Conservation (phyloP, 228 moss, liverwort and hornwort species). For the Sphagnum fallax region DNA sequence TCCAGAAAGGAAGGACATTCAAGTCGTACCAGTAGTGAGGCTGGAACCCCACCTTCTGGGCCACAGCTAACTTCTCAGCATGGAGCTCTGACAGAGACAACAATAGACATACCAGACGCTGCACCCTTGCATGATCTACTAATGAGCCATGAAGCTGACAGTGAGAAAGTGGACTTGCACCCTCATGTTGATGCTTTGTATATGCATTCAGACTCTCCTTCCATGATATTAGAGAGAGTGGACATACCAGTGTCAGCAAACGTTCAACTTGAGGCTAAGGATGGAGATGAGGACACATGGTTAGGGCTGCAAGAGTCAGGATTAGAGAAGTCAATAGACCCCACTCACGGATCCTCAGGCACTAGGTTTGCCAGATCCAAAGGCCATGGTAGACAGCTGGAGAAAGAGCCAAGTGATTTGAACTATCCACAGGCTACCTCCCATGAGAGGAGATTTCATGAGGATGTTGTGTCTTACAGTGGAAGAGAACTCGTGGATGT, state of each 20-base stretch:
- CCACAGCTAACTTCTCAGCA: background rate
- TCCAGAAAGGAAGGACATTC: background rate
- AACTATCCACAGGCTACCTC: constrained; percentile 23
- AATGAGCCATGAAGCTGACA: background rate
- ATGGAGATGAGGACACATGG: constrained; percentile 11
- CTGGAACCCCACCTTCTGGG: background rate
- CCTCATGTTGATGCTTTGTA: constrained; percentile 15
- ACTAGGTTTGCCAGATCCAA: constrained; percentile 27
- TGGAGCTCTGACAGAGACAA: background rate
- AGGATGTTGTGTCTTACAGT: constrained; percentile 8
- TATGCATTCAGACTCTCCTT: constrained; percentile 14
- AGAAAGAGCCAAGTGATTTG: constrained; percentile 23
- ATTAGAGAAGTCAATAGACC: constrained; percentile 12
- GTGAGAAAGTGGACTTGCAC: constrained; percentile 2
- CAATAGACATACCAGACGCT: background rate
- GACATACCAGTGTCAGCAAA: constrained; percentile 6
- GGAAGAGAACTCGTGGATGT: constrained; percentile 12
- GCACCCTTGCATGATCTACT: background rate
- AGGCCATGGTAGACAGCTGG: constrained; percentile 21
- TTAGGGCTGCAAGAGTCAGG: constrained; percentile 9
- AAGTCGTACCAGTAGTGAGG: background rate
- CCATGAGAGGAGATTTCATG: constrained; percentile 3
- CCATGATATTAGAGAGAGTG: constrained; percentile 14
- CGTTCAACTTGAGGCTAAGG: constrained; percentile 22
- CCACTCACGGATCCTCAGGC: constrained; percentile 11